Percentiles rank a stretch among this genome's conserved stretches.
Conservation (phyloP, 192 early-diverging fungal genomes). For the Coemansia sp. region DNA sequence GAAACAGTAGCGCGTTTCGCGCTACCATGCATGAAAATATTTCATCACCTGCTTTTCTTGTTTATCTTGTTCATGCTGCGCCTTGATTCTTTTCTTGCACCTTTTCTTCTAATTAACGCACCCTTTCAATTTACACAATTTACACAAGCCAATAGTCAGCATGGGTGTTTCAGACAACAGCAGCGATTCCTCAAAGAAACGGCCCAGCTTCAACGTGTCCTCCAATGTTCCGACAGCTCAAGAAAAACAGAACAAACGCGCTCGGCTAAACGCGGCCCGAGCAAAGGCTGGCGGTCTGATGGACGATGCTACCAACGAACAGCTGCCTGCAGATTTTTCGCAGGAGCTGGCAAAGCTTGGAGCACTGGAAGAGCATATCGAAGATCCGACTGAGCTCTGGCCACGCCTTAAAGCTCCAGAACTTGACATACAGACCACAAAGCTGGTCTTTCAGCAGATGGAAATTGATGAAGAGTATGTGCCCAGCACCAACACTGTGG, state of each 20-base stretch:
- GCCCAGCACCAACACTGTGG: conserved; percentile 51
- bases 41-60: neutral
- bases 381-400: conserved; percentile 28
- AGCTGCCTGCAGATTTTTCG: conserved; percentile 48
- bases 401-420: conserved; percentile 26
- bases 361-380: conserved; percentile 22
- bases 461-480: conserved; percentile 86
- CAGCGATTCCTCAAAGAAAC: conserved; percentile 11
- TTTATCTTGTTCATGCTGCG: neutral
- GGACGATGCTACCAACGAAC: conserved; percentile 21
- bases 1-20: neutral
- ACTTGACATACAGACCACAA: conserved; percentile 25
- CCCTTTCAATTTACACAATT: neutral
- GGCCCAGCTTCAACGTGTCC: conserved; percentile 28
- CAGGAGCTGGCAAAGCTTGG: conserved; percentile 52
- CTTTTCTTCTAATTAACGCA: neutral
- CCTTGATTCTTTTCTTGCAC: neutral
- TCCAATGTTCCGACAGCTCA: conserved; percentile 24
- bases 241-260: conserved; percentile 36
- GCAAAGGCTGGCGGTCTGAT: conserved; percentile 23
- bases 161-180: conserved; percentile 5
- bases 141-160: neutral
- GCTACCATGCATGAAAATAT: neutral
- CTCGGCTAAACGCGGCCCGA: conserved; percentile 34
- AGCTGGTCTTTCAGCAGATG: conserved; percentile 91